phyloP scores from a whole-genome alignment of 2,329 filamentous ascomycete species.

The Aspergillus brasiliensis region DNA sequence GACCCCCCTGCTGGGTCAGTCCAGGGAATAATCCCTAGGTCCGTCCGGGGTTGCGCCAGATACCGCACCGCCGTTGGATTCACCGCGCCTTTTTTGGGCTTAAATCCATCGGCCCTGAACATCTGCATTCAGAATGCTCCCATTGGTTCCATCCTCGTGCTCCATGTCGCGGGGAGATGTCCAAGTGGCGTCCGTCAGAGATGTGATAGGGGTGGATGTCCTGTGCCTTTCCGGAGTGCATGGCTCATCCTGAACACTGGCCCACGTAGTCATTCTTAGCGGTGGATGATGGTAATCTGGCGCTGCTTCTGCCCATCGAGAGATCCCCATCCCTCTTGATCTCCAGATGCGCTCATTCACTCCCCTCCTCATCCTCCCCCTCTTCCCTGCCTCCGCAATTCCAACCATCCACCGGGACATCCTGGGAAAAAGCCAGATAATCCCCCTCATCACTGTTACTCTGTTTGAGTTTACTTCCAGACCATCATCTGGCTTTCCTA shows the following conservation, averaged over 20 bases:
- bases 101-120: slow-evolving; percentile 10
- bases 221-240: slow-evolving; percentile 37
- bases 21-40: slow-evolving; percentile 7
- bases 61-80: slow-evolving; percentile 16
- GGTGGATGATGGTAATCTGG: slow-evolving; percentile 8
- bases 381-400: slow-evolving; percentile 1
- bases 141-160: slow-evolving; percentile 20
- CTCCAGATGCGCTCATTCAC: slow-evolving; percentile 14
- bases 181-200: slow-evolving; percentile 30
- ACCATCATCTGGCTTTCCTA: slow-evolving; percentile 4
- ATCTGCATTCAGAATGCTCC: slow-evolving; percentile 22
- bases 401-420: not conserved
- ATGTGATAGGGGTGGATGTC: slow-evolving; percentile 27
- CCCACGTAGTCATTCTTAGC: slow-evolving; percentile 21
- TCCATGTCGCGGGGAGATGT: slow-evolving; percentile 26
- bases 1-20: slow-evolving; percentile 4
- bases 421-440: not conserved
- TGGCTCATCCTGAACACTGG: slow-evolving; percentile 18
- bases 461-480: slow-evolving; percentile 1
- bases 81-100: slow-evolving; percentile 5
- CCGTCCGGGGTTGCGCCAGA: slow-evolving; percentile 9
- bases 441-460: slow-evolving; percentile 8
- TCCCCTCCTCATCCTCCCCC: slow-evolving; percentile 1
- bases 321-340: not conserved
- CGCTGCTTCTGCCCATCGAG: not conserved